A percentile compares a stretch with the other conserved stretches of the same genome.
phyloP scores from a whole-genome alignment of 352 stramenopile species.

The Pythium utonaiense region DNA sequence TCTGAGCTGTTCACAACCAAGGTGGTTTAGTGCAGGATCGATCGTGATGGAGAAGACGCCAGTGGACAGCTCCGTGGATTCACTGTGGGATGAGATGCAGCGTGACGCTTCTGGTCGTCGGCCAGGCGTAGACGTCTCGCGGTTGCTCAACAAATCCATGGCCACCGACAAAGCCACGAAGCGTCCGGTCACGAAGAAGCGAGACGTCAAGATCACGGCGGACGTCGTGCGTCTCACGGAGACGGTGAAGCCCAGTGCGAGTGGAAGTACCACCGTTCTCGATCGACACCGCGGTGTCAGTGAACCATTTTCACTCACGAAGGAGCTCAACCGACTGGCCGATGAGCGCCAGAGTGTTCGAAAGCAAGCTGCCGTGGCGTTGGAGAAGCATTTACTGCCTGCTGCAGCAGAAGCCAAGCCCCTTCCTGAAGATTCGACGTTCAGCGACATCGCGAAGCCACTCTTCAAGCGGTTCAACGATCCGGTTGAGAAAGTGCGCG shows the following conservation, averaged over 20 bases:
- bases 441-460: conserved; percentile 60
- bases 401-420: not conserved
- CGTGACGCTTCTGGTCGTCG: conserved; percentile 21
- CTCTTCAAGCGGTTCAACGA: conserved; percentile 86
- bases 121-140: conserved; percentile 22
- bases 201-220: not conserved
- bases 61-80: conserved; percentile 24
- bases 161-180: conserved; percentile 3
- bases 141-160: conserved; percentile 43
- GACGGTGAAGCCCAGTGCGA: not conserved
- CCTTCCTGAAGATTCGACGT: conserved; percentile 9
- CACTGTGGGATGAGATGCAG: conserved; percentile 49
- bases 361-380: conserved; percentile 51
- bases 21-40: too few relatives aligned
- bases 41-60: not conserved
- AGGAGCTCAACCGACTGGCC: conserved; percentile 54
- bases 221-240: not conserved
- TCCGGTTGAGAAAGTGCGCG: conserved; percentile 71
- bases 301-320: conserved; percentile 30
- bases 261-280: not conserved
- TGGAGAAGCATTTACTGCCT: conserved; percentile 40
- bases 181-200: not conserved
- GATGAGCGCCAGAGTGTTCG: conserved; percentile 47
- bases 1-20: too few relatives aligned
- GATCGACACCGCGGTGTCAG: not conserved